These are phyloP conservation scores for Globisporangium takayamanum DNA, from an alignment of 352 stramenopile genomes.

Conservation along the genomic window DNA sequence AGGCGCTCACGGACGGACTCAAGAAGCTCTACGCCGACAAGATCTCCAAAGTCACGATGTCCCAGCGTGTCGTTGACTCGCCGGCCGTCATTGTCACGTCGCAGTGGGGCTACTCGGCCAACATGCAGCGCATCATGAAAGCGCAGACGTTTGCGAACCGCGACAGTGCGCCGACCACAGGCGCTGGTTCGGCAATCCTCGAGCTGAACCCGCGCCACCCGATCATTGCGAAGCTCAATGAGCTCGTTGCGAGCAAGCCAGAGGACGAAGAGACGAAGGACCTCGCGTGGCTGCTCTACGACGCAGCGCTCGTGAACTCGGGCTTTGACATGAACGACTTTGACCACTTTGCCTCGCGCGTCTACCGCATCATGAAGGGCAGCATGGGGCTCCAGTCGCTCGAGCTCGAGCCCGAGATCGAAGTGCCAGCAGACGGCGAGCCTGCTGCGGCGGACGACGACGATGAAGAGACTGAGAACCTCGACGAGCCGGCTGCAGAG, in stretches of 20 bases:
- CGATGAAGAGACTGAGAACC: constrained; percentile 29
- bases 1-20: constrained; percentile 92
- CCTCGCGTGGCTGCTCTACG: constrained; percentile 95
- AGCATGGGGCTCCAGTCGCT: constrained; percentile 90
- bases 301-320: constrained; percentile 96
- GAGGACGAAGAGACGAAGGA: constrained; percentile 89
- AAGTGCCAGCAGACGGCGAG: constrained; percentile 78
- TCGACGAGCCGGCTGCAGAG: constrained; percentile 28
- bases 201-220: constrained; percentile 99
- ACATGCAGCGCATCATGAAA: constrained; percentile 99
- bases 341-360: constrained; percentile 90
- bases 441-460: constrained; percentile 21
- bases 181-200: constrained; percentile 87
- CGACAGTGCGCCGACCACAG: constrained; percentile 18
- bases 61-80: constrained; percentile 89
- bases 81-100: constrained; percentile 96
- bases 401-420: constrained; percentile 93
- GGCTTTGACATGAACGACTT: constrained; percentile 95
- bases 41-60: constrained; percentile 94
- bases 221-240: constrained; percentile 95
- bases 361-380: constrained; percentile 92
- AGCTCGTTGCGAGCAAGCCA: constrained; percentile 48
- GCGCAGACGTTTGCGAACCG: constrained; percentile 94
- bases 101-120: constrained; percentile 97
- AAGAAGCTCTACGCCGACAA: constrained; percentile 95